Percentiles rank a stretch among this genome's conserved stretches.
Conservation (phyloP, 169 alveolate species). For the Prorocentrum cordatum region DNA sequence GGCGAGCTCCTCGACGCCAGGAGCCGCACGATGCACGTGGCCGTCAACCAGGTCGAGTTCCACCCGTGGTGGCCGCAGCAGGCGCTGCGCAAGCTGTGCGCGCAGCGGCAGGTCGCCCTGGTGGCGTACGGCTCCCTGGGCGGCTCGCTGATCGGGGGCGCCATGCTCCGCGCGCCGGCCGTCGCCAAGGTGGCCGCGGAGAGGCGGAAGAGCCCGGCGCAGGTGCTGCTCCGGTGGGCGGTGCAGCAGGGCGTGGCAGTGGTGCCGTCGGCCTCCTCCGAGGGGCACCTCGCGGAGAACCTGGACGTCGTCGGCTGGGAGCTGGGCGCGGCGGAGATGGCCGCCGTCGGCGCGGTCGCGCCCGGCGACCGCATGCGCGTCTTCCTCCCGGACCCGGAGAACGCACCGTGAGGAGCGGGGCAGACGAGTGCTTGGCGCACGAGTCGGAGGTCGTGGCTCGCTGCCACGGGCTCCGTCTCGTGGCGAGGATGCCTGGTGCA, state of each 20-base stretch:
- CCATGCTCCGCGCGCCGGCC: slow-evolving; percentile 41
- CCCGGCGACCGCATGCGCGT: slow-evolving; percentile 40
- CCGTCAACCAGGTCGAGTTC: slow-evolving; percentile 44
- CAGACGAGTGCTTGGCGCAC: too few relatives aligned
- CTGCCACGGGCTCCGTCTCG: too few relatives aligned
- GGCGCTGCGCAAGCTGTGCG: background rate
- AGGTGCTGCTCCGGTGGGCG: slow-evolving; percentile 63
- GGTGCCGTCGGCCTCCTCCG: slow-evolving; percentile 53
- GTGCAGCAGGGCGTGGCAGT: slow-evolving; percentile 56
- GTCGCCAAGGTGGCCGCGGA: background rate
- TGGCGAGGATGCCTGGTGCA: too few relatives aligned
- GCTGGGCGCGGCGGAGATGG: background rate
- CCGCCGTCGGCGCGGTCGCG: background rate
- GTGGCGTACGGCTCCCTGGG: slow-evolving; percentile 58
- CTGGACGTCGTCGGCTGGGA: slow-evolving; percentile 20
- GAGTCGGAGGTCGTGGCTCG: too few relatives aligned
- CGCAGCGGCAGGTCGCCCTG: background rate
- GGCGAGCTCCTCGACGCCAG: background rate
- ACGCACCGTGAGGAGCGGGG: background rate
- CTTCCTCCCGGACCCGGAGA: slow-evolving; percentile 46
- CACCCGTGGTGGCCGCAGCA: slow-evolving; percentile 68
- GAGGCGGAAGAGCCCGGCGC: background rate
- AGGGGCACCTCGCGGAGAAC: slow-evolving; percentile 5
- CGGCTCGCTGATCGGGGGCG: slow-evolving; percentile 54
- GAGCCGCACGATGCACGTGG: background rate